Base-by-base conservation (phyloP, 805 yeast genomes). In the Metschnikowia picachoensis region DNA sequence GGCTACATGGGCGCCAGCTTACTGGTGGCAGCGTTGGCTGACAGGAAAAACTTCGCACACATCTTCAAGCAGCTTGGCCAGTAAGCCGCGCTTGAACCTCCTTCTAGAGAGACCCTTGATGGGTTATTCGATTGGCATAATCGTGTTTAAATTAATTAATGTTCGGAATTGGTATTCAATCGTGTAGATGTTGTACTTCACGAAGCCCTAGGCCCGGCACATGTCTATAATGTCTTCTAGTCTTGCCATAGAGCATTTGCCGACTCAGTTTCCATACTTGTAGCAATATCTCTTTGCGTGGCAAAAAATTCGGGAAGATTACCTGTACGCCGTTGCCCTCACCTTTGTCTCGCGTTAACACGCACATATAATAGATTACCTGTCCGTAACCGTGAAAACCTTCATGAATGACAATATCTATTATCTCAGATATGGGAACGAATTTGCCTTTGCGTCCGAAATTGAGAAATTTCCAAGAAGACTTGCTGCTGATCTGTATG, bases 321-420 rank as follows among this genome's bases (percentile, higher is more conserved):
- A 73, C 67, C 33, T 65, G 65, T 28, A 61, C 59, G 29, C 56
- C 51, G 35, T 58, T 57, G 10, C 58, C 50, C 16, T 30, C 40
- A 12, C 50, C 53, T 43, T 47, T 46, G 27, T 57, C 60, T 43
- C 73, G 73, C 14, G 82, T 75, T 31, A 85, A 66, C 4, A 85
- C 67, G 35, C 83, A 79, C 60, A 87, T 65, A 57, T 85, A 83
- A 60, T 74, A 83, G 2, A 83, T 68, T 9, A 85, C 88, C 51
- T 72, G 74, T 50, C 82, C 82, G 50, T 80, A 77, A 6, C 84
- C 84, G 44, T 72, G 72, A 59, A 87, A 86, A 0, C 87, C 91
- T 61, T 87, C 95, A 59, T 85, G 85, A 25, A 87, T 81, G 0
- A 85, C 77, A 10, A 87, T 61, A 60, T 86, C 92, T 4, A 77